Evolutionary conservation across 176 grass and related monocot species (phyloP), one percentile per base, ranked within the genome.

Genomic region (Carex kokanica): DNA sequence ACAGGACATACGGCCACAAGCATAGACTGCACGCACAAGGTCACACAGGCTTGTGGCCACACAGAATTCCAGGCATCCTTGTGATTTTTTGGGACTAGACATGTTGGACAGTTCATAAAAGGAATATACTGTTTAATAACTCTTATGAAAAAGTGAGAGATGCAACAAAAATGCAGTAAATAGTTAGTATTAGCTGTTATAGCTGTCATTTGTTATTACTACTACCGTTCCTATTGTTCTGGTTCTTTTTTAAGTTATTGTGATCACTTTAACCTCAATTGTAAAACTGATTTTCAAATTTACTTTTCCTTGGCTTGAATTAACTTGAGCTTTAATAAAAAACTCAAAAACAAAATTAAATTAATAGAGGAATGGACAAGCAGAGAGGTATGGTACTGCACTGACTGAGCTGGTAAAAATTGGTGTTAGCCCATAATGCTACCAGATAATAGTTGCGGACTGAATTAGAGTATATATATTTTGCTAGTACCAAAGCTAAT

Each of bases 11-110:
- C 3, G 2, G 2, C 10, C 67, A 71, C 67, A 45, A n/a, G 16
- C 38, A 0, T 41, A 14, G 18, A 43, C 64, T 17, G 64, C 12
- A 38, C 2, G 2, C 31, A 18, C 34, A 41, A 71, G 36, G 8
- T 73, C 40, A 73, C 38, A 72, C 34, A 73, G 69, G 40, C 38
- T 73, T 73, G 40, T 73, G 69, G 18, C 69, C 40, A 13, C 40
- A 12, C 20, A 70, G 32, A 41, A 43, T 73, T 71, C 34, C 20
- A 49, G 40, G 38, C 69, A 40, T 1, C 18, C 40, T 73, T 23
- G 38, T 49, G 8, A 49, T 47, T 49, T 73, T 73, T 73, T 73
- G 1, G 69, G 1, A 41, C 66, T 36, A n/a, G 27, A 1, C 18
- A 5, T 49, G 12, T 12, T 47, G 17, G 40, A 38, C 3, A 49